Evolutionary conservation across 352 stramenopile genomes (phyloP), one percentile per base, ranked within the genome.

Genomic region (Aphanomyces stellatus): DNA sequence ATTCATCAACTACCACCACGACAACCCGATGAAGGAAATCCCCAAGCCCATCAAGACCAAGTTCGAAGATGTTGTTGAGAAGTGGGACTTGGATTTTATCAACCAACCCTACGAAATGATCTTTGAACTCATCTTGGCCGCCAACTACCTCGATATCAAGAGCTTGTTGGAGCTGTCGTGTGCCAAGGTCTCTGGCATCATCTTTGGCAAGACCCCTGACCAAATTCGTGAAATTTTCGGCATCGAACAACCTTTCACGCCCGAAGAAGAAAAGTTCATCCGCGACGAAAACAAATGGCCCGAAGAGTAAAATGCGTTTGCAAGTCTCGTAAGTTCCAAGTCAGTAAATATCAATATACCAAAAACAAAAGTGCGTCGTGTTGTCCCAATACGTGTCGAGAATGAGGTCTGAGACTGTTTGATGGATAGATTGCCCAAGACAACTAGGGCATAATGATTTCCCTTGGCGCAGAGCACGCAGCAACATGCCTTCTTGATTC

Each of bases 81-180:
- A 78, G 43, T 88, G 79, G 79, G 75, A 88, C 65, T 73, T 73
- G 65, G 72, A 80, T n/a, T 88, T 88, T 53, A 75, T 88, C 28
- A 69, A 80, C 31, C 41, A 75, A 48, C 69, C 69, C 13, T 78
- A 83, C 24, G 76, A 86, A 69, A 69, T 86, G 70, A 75, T 86
- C 25, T 85, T 86, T 69, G 80, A 85, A 70, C 73, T 86, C 28
- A 86, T 88, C 53, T 71, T 86, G 51, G 80, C 78, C 25, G 80
- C 80, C 69, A 86, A 86, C 66, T 86, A 85, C 69, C 81, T 88
- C 71, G 78, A 88, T 55, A 88, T 88, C 69, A 86, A 88, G 76
- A 72, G 65, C 35, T 68, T 88, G 55, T 62, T 88, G 63, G 76
- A 88, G 34, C 63, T 88, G 40, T 70, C 76, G 48, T 88, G 79